Conservation (phyloP, 495 filamentous ascomycete genomes). For the Neurospora sp. region DNA sequence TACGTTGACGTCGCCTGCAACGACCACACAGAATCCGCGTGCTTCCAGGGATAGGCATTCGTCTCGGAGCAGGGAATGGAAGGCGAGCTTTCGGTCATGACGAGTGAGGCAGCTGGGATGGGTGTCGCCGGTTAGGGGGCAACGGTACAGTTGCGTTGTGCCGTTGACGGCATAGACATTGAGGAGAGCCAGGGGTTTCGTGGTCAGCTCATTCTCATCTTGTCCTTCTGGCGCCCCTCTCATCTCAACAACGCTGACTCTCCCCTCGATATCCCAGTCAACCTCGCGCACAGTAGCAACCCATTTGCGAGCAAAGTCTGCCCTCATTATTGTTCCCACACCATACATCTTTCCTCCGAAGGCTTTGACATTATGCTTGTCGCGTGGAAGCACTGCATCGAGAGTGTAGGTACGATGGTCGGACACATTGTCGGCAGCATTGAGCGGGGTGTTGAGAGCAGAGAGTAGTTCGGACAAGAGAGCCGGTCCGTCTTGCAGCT, state of each 20-base stretch:
- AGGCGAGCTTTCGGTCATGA: slow-evolving; percentile 38
- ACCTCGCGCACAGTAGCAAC: slow-evolving; percentile 17
- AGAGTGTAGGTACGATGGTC: slow-evolving; percentile 28
- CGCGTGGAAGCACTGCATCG: slow-evolving; percentile 33
- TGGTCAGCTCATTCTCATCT: background rate
- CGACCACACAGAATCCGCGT: slow-evolving; percentile 28
- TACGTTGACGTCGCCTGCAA: slow-evolving; percentile 43
- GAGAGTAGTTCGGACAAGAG: slow-evolving; percentile 14
- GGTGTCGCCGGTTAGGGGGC: slow-evolving; percentile 26
- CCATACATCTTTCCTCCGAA: slow-evolving; percentile 42
- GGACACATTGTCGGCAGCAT: slow-evolving; percentile 1
- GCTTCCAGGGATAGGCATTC: slow-evolving; percentile 29
- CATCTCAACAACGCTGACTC: slow-evolving; percentile 34
- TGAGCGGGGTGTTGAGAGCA: slow-evolving; percentile 25
- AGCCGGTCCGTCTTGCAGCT: slow-evolving; percentile 16
- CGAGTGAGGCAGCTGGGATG: slow-evolving; percentile 22
- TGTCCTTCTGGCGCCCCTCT: background rate
- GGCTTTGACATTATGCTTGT: slow-evolving; percentile 37
- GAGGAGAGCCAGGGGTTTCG: slow-evolving; percentile 25
- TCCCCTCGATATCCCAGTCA: slow-evolving; percentile 44
- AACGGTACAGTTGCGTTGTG: slow-evolving; percentile 34
- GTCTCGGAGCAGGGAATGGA: slow-evolving; percentile 32
- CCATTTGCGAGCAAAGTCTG: slow-evolving; percentile 23
- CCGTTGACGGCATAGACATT: slow-evolving; percentile 47
- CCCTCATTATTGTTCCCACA: slow-evolving; percentile 36